Evolutionary conservation across 495 filamentous ascomycete genomes (phyloP).

Genomic region (Neurospora sp.): DNA sequence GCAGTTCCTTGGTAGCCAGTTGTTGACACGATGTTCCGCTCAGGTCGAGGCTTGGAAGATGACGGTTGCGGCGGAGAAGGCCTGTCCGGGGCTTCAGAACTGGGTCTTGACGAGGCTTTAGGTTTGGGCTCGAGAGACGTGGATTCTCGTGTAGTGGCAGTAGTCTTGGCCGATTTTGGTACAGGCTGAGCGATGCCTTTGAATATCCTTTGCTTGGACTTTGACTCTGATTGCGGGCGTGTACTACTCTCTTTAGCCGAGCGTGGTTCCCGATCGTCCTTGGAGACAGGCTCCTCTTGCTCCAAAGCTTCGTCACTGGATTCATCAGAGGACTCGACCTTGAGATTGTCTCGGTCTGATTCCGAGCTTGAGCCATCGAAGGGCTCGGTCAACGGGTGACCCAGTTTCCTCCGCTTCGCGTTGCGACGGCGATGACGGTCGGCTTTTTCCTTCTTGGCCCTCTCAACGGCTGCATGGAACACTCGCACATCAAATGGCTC

Average conservation of each 20-base stretch:
- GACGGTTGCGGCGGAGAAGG: neutral
- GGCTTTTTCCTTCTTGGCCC: slow-evolving; percentile 16
- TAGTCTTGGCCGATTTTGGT: neutral
- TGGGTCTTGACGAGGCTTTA: neutral
- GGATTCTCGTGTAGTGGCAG: neutral
- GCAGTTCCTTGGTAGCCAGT: slow-evolving; percentile 25
- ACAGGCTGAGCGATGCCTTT: slow-evolving; percentile 1
- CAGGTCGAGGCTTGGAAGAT: neutral
- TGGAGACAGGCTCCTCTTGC: neutral
- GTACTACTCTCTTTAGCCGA: neutral
- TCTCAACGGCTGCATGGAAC: slow-evolving; percentile 28
- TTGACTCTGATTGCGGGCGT: neutral
- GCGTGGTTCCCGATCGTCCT: neutral
- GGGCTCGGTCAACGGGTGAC: slow-evolving; percentile 18
- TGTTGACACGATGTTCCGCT: neutral
- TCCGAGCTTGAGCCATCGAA: neutral
- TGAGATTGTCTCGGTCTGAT: neutral
- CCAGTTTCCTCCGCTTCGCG: slow-evolving; percentile 31
- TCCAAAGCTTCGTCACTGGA: neutral
- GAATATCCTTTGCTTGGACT: slow-evolving; percentile 1
- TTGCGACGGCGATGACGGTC: slow-evolving; percentile 40
- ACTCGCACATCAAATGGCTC: slow-evolving; percentile 38
- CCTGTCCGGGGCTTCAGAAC: neutral
- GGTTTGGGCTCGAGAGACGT: neutral
- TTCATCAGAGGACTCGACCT: neutral